Base-by-base conservation (phyloP, 2,329 filamentous ascomycete species). In the Pestalotiopsis sp. region DNA sequence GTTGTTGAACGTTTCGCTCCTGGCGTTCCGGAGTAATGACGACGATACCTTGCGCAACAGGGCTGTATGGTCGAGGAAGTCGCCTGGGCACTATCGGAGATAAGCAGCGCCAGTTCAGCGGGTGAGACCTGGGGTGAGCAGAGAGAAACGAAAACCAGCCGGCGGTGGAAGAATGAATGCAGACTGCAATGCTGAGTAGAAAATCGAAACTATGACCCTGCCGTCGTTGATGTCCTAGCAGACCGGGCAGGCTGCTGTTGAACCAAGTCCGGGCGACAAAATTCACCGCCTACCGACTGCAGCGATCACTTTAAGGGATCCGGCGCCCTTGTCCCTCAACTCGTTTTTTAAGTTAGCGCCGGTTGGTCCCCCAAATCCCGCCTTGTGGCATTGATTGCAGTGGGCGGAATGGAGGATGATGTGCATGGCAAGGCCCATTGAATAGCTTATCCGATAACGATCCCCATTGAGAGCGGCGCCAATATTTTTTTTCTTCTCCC, bases 361-460 rank as follows among this genome's bases (percentile, higher is more conserved):
- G 45, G 45, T 36, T 36, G 31, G 45, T 52, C n/a, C 59, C 59
- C 31, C 59, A 39, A 62, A 13, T 62, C 36, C 31, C 59, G 20
- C 38, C 38, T 27, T n/a, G 12, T 27, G 25, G 59, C 27, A 39
- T 36, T 61, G 58, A 61, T 61, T 23, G 45, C 56, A 13, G 14
- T 36, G 23, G 57, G 27, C 14, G n/a, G 13, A 9, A 20, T 52
- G 45, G 17, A 49, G 45, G 45, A 45, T 17, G 12, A 13, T 45
- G 41, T 9, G n/a, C 45, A 52, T n/a, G 45, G 20, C 45, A 52
- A 52, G 45, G 17, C 4, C 14, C 17, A 17, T 23, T n/a, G 45
- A 20, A 52, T 52, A 52, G 45, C 45, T 52, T 52, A 52, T 52
- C 27, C 59, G 59, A 62, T 62, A 62, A 62, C 59, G 36, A 62